Percentiles rank a stretch among this genome's conserved stretches.
Conservation (phyloP, 192 early-diverging fungal species). For the Diversispora epigaea region DNA sequence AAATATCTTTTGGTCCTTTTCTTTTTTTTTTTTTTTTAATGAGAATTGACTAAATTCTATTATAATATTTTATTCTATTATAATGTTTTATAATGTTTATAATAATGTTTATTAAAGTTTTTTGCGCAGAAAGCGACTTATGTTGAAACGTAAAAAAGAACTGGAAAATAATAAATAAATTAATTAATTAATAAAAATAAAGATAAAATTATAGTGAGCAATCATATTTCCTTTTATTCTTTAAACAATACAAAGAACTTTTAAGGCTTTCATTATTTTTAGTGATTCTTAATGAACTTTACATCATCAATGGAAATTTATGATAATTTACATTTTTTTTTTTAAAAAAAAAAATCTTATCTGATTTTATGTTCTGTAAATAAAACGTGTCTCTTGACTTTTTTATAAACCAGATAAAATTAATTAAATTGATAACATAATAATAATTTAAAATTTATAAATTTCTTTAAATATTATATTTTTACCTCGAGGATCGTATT, state of each 20-base stretch:
- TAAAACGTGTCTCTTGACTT: slow-evolving; percentile 16
- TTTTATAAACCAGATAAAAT: background rate
- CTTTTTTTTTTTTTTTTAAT: too few species aligned
- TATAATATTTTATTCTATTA: too few species aligned
- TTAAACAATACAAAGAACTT: too few species aligned
- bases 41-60: too few species aligned
- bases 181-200: background rate
- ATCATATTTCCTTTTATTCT: too few species aligned
- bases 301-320: background rate
- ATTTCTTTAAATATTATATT: background rate
- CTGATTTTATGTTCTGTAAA: slow-evolving; percentile 24
- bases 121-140: slow-evolving; percentile 3
- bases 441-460: background rate
- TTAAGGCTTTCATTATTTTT: too few species aligned
- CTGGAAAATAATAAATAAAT: slow-evolving; percentile 1
- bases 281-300: too few species aligned
- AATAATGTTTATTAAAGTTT: background rate
- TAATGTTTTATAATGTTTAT: background rate
- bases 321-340: background rate
- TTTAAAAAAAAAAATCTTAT: background rate
- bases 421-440: too few species aligned
- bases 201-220: too few species aligned
- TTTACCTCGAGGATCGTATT: slow-evolving; percentile 87
- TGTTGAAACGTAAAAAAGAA: slow-evolving; percentile 9
- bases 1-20: background rate